A percentile compares a stretch with the other conserved stretches of the same genome.
Conservation (phyloP, 2,329 filamentous ascomycete species). For the Pezicula radicicola region DNA sequence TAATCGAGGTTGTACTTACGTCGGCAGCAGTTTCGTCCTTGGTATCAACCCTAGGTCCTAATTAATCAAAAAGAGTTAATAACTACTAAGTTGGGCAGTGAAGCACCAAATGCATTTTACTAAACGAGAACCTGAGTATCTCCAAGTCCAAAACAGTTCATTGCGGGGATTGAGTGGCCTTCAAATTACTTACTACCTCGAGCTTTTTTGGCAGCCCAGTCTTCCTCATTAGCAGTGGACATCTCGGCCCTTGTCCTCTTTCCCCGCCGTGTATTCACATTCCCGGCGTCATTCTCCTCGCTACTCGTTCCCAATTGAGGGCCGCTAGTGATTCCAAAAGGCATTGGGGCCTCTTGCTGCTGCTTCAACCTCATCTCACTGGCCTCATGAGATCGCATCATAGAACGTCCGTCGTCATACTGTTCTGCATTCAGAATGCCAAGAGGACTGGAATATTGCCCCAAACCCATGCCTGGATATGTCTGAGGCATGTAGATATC, state of each 20-base stretch:
- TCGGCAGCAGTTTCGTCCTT: conserved; percentile 75
- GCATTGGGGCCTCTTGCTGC: conserved; percentile 15
- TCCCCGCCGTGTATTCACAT: conserved; percentile 11
- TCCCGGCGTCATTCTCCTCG: conserved; percentile 7
- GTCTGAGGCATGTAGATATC: conserved; percentile 12
- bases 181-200: conserved; percentile 46
- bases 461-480: conserved; percentile 12
- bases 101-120: too few species aligned
- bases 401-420: conserved; percentile 35
- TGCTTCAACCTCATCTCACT: conserved; percentile 5
- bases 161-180: too few species aligned
- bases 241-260: conserved; percentile 28
- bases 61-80: too few species aligned
- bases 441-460: conserved; percentile 13
- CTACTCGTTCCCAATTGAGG: conserved; percentile 1
- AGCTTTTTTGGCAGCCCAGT: conserved; percentile 54
- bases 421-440: conserved; percentile 45
- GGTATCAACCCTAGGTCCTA: conserved; percentile 64
- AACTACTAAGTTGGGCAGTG: too few species aligned
- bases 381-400: conserved; percentile 12
- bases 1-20: conserved; percentile 48
- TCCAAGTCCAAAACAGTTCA: too few species aligned
- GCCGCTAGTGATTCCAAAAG: conserved; percentile 18
- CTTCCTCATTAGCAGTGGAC: conserved; percentile 34
- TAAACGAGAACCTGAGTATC: too few species aligned